phyloP scores from a whole-genome alignment of 31 red algal genomes.

The Asparagopsis taxiformis region DNA sequence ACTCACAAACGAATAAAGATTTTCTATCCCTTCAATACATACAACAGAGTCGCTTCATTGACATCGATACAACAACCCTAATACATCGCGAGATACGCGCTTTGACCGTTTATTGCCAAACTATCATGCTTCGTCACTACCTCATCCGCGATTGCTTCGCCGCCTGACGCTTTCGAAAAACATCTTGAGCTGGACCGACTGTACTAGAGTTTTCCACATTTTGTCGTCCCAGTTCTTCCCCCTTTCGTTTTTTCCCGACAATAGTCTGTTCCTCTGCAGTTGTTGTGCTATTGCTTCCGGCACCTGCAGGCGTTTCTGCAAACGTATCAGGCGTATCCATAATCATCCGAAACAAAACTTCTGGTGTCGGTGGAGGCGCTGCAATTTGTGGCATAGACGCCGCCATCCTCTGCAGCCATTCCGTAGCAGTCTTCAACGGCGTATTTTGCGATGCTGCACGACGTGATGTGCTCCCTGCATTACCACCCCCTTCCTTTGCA shows the following conservation, averaged over 20 bases:
- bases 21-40: too few species aligned
- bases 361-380: conserved; percentile 37
- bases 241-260: conserved; percentile 32
- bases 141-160: conserved; percentile 67
- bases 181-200: conserved; percentile 26
- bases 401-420: conserved; percentile 49
- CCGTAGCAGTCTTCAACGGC: conserved; percentile 30
- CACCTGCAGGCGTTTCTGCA: conserved; percentile 57
- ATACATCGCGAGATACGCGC: too few species aligned
- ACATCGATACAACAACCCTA: too few species aligned
- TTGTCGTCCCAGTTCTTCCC: conserved; percentile 8
- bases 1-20: too few species aligned
- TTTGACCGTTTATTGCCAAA: too few species aligned
- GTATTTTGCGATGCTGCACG: conserved; percentile 1
- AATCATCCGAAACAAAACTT: conserved; percentile 63
- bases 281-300: not conserved
- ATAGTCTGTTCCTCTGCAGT: conserved; percentile 10
- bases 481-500: conserved; percentile 20
- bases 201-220: not conserved
- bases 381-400: conserved; percentile 19
- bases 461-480: not conserved
- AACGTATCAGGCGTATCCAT: conserved; percentile 61
- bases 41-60: too few species aligned
- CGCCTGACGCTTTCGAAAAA: conserved; percentile 77
- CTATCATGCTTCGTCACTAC: too few species aligned